These are phyloP conservation scores for Aristolochia fimbriata DNA, from an alignment of 164 flowering plant species.

Conservation along the genomic window DNA sequence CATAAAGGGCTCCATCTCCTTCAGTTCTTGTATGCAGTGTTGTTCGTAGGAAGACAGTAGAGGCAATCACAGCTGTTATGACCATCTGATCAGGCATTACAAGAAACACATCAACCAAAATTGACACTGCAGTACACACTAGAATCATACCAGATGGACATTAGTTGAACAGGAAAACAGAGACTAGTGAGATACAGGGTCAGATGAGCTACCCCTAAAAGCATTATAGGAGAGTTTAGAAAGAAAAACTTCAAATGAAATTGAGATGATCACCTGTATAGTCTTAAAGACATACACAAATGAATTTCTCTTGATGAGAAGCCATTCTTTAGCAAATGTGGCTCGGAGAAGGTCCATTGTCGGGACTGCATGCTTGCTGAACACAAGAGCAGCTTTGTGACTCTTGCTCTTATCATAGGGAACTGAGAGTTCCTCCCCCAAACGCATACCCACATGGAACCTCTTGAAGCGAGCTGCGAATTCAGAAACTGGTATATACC, in stretches of 20 bases:
- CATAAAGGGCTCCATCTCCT: conserved; percentile 45
- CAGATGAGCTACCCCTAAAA: too few relatives aligned
- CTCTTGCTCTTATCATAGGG: conserved; percentile 46
- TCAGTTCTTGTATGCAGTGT: conserved; percentile 42
- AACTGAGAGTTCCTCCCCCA: conserved; percentile 59
- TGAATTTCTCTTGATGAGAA: conserved; percentile 63
- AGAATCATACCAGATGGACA: too few relatives aligned
- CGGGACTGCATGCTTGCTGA: conserved; percentile 49
- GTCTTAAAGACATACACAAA: conserved; percentile 84
- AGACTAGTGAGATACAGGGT: too few relatives aligned
- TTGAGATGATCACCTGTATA: conserved; percentile 15
- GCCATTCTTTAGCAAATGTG: conserved; percentile 72
- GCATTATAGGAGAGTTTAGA: too few relatives aligned
- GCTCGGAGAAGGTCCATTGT: conserved; percentile 60
- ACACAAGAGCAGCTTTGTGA: conserved; percentile 76
- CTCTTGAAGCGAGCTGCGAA: conserved; percentile 58
- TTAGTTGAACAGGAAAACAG: too few relatives aligned
- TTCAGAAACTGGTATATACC: conserved; percentile 61
- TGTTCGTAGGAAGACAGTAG: conserved; percentile 66
- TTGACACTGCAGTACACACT: background rate
- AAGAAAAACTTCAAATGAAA: background rate
- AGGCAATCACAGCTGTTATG: conserved; percentile 43
- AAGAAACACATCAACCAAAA: background rate
- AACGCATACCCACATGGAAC: conserved; percentile 61
- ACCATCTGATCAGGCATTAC: conserved; percentile 29